Evolutionary conservation across 2,329 filamentous ascomycete species (phyloP).

Genomic region (Septoria petroselini): DNA sequence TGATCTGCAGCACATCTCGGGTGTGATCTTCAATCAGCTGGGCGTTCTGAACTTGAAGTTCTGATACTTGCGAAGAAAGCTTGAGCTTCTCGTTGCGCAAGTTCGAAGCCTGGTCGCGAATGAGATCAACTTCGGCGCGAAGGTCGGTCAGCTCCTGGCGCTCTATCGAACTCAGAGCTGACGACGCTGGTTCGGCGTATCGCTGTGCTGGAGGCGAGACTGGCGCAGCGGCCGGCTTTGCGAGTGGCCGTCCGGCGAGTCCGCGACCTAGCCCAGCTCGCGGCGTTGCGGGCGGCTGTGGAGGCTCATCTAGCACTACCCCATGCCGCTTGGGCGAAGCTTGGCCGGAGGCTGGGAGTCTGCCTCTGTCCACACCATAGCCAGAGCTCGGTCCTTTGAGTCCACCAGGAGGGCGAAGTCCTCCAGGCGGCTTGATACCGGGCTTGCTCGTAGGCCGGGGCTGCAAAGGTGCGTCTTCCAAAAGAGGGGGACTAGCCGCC

Average conservation of each 20-base stretch:
- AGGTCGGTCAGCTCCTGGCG: conserved; percentile 90
- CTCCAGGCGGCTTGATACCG: conserved; percentile 38
- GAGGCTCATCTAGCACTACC: conserved; percentile 31
- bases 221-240: conserved; percentile 59
- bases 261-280: conserved; percentile 58
- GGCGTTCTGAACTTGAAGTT: conserved; percentile 95
- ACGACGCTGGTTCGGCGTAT: conserved; percentile 47
- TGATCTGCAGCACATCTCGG: conserved; percentile 89
- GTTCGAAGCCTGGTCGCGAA: conserved; percentile 73
- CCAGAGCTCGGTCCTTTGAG: conserved; percentile 40
- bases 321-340: conserved; percentile 35
- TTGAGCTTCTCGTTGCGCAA: conserved; percentile 76
- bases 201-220: conserved; percentile 58
- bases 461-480: conserved; percentile 53
- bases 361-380: conserved; percentile 30
- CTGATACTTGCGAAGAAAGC: conserved; percentile 81
- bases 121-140: conserved; percentile 74
- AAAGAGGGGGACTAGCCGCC: conserved; percentile 41
- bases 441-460: conserved; percentile 58
- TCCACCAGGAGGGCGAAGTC: conserved; percentile 32
- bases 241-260: conserved; percentile 78
- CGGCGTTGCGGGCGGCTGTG: conserved; percentile 37
- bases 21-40: conserved; percentile 97
- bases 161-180: conserved; percentile 73
- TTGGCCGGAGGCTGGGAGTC: conserved; percentile 32